Conservation (phyloP, 768 basidiomycete species). For the Boletus rubroflammeus region DNA sequence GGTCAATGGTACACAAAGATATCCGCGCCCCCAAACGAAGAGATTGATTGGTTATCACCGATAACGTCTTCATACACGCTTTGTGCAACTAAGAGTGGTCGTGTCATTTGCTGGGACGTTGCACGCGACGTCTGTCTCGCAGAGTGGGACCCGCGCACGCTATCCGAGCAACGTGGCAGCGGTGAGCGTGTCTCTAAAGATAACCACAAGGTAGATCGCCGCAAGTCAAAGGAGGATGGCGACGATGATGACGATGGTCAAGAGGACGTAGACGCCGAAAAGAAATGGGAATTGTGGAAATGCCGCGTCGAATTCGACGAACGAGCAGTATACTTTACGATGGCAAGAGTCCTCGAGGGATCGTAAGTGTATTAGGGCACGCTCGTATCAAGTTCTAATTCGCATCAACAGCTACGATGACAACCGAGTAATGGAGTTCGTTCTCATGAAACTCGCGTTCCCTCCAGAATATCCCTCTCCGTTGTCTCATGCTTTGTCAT, state of each 20-base stretch:
- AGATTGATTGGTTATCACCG: slow-evolving; percentile 74
- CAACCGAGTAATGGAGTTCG: slow-evolving; percentile 64
- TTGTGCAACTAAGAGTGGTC: slow-evolving; percentile 74
- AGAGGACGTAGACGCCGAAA: slow-evolving; percentile 21
- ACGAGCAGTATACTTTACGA: slow-evolving; percentile 68
- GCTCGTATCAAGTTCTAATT: slow-evolving; percentile 1
- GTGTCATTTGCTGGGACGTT: slow-evolving; percentile 76
- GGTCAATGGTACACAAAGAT: slow-evolving; percentile 64
- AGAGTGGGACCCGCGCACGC: slow-evolving; percentile 56
- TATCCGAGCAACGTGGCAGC: slow-evolving; percentile 7
- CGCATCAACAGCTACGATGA: slow-evolving; percentile 47
- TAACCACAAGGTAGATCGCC: slow-evolving; percentile 1
- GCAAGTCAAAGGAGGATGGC: slow-evolving; percentile 5
- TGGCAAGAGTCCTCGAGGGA: slow-evolving; percentile 59
- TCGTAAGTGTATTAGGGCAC: slow-evolving; percentile 37
- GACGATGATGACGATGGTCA: slow-evolving; percentile 13
- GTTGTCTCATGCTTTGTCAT: slow-evolving; percentile 10
- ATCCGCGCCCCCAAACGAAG: slow-evolving; percentile 60
- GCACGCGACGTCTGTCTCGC: slow-evolving; percentile 57
- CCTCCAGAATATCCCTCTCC: slow-evolving; percentile 37
- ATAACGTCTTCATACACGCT: slow-evolving; percentile 73
- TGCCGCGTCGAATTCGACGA: slow-evolving; percentile 74
- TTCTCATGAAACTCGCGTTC: slow-evolving; percentile 66
- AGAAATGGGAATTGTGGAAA: slow-evolving; percentile 72
- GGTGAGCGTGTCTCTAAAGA: slow-evolving; percentile 11